Conservation (phyloP, 2,329 filamentous ascomycete species). For the Teratosphaeria gauchensis region DNA sequence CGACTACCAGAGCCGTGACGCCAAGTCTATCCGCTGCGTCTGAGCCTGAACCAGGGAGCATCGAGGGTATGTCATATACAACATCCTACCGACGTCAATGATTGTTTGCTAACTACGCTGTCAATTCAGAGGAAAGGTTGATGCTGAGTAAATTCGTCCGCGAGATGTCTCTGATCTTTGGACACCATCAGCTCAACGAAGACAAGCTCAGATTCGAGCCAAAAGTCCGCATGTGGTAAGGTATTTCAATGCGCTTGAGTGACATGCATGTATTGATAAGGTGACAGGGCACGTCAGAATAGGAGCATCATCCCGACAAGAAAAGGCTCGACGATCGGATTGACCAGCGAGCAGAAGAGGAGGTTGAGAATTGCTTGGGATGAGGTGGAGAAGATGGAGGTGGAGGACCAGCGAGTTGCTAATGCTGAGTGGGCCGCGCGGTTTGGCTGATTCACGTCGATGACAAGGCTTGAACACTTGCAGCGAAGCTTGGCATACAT, state of each 20-base stretch:
- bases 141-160: neutral
- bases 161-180: neutral
- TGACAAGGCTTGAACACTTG: neutral
- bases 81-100: neutral
- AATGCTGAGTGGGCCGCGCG: neutral
- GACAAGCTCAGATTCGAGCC: neutral
- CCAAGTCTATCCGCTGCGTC: neutral
- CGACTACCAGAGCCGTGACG: neutral
- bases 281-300: neutral
- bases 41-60: neutral
- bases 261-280: neutral
- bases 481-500: no score
- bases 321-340: neutral
- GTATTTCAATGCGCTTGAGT: neutral
- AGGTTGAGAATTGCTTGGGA: neutral
- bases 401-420: neutral
- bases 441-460: neutral
- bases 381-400: neutral
- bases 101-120: neutral
- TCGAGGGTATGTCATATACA: neutral
- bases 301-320: neutral
- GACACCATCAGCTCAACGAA: neutral
- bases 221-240: neutral
- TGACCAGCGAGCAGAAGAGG: neutral
- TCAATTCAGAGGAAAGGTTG: neutral